A percentile compares a stretch with the other conserved stretches of the same genome.
Evolutionary conservation across 2,329 filamentous ascomycete genomes (phyloP).

Genomic region (Shiraia bambusicola): DNA sequence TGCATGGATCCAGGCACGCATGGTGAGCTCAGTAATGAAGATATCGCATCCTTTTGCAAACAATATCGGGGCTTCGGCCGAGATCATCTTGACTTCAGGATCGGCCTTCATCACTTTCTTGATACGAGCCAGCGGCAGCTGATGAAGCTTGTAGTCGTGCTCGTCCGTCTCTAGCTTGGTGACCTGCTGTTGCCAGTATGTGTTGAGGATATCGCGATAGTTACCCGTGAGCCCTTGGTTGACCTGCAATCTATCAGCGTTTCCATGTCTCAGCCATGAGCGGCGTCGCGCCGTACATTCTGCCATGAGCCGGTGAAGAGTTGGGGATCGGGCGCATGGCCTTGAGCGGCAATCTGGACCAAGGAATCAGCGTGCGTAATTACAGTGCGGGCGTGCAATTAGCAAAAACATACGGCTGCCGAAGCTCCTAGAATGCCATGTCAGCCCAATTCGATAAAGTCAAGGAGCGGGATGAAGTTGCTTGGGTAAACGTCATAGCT

Average conservation of each 20-base stretch:
- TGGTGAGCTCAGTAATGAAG: constrained; percentile 97
- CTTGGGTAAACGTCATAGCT: not conserved
- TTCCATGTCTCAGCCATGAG: constrained; percentile 1
- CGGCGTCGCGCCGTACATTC: constrained; percentile 63
- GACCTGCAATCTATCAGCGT: constrained; percentile 59
- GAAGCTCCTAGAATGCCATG: constrained; percentile 59
- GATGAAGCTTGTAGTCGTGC: constrained; percentile 98
- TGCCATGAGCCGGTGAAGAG: constrained; percentile 93
- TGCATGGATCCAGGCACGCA: constrained; percentile 99
- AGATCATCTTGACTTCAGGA: constrained; percentile 99
- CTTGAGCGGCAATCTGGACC: constrained; percentile 76
- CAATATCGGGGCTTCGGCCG: constrained; percentile 92
- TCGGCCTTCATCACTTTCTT: constrained; percentile 99
- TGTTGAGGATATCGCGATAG: constrained; percentile 96
- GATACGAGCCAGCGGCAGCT: constrained; percentile 93
- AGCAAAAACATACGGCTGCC: constrained; percentile 62
- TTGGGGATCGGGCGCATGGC: constrained; percentile 84
- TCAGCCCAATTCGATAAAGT: constrained; percentile 26
- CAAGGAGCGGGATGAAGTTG: too few relatives aligned
- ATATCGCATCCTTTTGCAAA: constrained; percentile 99
- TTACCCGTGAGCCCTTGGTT: constrained; percentile 91
- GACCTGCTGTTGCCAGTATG: constrained; percentile 99
- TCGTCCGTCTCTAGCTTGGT: constrained; percentile 91
- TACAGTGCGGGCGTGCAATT: constrained; percentile 14
- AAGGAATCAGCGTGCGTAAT: constrained; percentile 32